Conservation (phyloP, 371 early-diverging fungal species). For the Nosema granulosis region DNA sequence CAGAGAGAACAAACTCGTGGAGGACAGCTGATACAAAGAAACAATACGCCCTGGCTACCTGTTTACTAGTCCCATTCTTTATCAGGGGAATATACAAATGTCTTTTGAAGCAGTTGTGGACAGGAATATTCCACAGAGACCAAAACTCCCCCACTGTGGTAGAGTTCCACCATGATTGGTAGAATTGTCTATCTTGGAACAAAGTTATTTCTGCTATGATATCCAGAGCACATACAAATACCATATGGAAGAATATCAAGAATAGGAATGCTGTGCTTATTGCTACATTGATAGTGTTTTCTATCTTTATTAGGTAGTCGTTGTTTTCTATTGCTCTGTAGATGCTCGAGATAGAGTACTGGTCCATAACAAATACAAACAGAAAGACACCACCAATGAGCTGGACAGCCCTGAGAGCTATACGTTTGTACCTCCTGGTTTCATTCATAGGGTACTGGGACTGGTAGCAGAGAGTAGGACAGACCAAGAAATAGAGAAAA, state of each 20-base stretch:
- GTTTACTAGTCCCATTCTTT: constrained; percentile 70
- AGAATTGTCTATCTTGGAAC: constrained; percentile 90
- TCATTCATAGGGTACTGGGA: neutral
- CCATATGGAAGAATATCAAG: constrained; percentile 77
- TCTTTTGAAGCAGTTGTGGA: constrained; percentile 82
- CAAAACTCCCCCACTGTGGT: constrained; percentile 85
- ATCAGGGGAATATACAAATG: constrained; percentile 81
- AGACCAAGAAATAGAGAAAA: constrained; percentile 50
- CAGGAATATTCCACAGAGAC: constrained; percentile 92
- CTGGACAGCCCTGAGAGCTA: neutral
- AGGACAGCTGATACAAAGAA: constrained; percentile 78
- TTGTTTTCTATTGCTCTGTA: constrained; percentile 25
- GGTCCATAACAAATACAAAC: constrained; percentile 58
- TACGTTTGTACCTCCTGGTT: constrained; percentile 11
- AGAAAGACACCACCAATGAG: constrained; percentile 33
- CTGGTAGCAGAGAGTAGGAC: constrained; percentile 53
- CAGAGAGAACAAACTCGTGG: constrained; percentile 80
- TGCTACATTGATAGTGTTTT: constrained; percentile 45
- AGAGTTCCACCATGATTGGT: constrained; percentile 97
- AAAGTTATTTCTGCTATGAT: constrained; percentile 85
- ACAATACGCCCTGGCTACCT: constrained; percentile 74
- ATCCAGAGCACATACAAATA: constrained; percentile 86
- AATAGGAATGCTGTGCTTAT: constrained; percentile 67
- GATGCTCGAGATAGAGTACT: constrained; percentile 57
- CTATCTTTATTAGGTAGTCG: neutral